Evolutionary conservation across 768 basidiomycete species (phyloP).

Genomic region (Suillus ampliporus): DNA sequence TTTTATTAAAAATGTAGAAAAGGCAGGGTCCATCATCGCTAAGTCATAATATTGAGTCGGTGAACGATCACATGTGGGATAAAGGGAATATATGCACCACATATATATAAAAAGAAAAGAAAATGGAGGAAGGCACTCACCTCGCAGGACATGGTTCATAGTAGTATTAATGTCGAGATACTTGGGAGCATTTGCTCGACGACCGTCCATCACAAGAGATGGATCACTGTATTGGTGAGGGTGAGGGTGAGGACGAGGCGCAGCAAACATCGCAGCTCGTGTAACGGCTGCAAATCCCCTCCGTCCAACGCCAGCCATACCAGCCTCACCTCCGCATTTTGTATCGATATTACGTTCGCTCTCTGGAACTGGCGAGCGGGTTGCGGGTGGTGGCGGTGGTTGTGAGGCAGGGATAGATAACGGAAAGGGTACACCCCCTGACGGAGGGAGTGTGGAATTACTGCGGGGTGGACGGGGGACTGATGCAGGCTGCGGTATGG

Average conservation of each 20-base stretch:
- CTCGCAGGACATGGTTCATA: slow-evolving; percentile 36
- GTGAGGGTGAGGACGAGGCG: slow-evolving; percentile 19
- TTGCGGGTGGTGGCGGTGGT: slow-evolving; percentile 10
- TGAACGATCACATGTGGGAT: not conserved
- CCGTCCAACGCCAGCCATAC: slow-evolving; percentile 92
- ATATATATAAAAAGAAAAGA: not conserved
- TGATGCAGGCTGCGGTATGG: not conserved
- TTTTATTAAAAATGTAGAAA: not conserved
- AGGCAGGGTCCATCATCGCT: not conserved
- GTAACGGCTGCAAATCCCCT: slow-evolving; percentile 81
- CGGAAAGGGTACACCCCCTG: slow-evolving; percentile 23
- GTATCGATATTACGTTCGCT: slow-evolving; percentile 58
- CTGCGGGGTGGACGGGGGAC: slow-evolving; percentile 17
- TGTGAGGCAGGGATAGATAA: slow-evolving; percentile 10
- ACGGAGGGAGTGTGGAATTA: slow-evolving; percentile 19
- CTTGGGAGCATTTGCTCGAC: slow-evolving; percentile 45
- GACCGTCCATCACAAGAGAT: slow-evolving; percentile 21
- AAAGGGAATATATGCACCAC: not conserved
- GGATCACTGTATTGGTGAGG: not conserved
- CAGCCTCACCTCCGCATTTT: slow-evolving; percentile 75
- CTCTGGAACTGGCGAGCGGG: slow-evolving; percentile 18
- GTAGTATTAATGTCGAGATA: slow-evolving; percentile 52
- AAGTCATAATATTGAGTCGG: not conserved
- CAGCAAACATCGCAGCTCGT: slow-evolving; percentile 59
- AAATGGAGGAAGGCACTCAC: slow-evolving; percentile 24